Conservation (phyloP, 176 grass and related monocot species). For the Bromus sterilis region DNA sequence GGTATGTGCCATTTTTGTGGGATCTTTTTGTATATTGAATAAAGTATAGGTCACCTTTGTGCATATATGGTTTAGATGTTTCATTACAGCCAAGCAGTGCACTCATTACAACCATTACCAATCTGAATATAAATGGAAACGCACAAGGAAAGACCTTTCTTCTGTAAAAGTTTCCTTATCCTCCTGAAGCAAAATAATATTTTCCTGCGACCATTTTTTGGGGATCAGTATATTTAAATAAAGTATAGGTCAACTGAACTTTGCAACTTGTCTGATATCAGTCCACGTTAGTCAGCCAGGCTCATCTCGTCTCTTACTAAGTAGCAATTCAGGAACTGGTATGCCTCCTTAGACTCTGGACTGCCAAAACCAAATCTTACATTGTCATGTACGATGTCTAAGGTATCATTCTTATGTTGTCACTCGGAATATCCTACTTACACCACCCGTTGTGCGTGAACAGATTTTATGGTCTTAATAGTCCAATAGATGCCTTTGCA, state of each 20-base stretch:
- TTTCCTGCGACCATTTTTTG: too few species aligned
- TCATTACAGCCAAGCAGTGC: neutral
- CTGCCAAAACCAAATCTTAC: neutral
- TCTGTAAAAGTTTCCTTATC: neutral
- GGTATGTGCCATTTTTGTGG: slow-evolving; percentile 37
- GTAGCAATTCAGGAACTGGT: neutral
- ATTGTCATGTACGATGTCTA: neutral
- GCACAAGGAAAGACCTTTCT: too few species aligned
- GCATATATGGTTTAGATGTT: neutral
- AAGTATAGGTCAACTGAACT: too few species aligned
- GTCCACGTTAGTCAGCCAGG: neutral
- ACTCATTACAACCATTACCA: neutral
- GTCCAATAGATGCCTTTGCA: neutral
- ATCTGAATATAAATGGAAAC: too few species aligned
- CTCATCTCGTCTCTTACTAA: neutral
- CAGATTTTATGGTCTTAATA: neutral
- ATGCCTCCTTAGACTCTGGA: neutral
- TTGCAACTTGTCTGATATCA: neutral
- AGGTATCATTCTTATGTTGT: slow-evolving; percentile 5
- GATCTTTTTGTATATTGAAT: neutral
- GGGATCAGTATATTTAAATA: too few species aligned
- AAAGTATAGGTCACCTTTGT: neutral
- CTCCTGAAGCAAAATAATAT: neutral
- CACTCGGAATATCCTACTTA: neutral
- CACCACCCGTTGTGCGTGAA: neutral